Evolutionary conservation across 306 rosid genomes (phyloP), one percentile per base, ranked within the genome.

Genomic region (Sesbania bispinosa): DNA sequence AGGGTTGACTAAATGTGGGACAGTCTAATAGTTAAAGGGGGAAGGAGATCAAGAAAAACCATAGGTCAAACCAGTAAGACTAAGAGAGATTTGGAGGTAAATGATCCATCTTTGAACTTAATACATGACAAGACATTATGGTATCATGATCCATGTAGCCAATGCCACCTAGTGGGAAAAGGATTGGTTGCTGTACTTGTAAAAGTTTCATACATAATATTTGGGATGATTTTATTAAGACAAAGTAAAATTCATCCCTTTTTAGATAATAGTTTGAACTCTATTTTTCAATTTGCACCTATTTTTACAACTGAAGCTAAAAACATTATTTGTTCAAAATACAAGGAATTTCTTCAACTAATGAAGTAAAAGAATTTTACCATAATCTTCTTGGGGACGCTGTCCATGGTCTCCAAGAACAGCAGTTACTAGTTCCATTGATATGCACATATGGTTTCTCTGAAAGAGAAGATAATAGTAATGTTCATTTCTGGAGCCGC

Each of bases 321-420:
- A 71, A 71, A 38, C n/a, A 38, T 16, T 32, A 64, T 7, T n/a
- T 24, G 60, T 50, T 48, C 48, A 71, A 76, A 71, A 64, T 32
- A 64, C 62, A 43, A 63, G 29, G 61, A 64, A 21, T 16, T 42
- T 73, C 26, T 41, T 7, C 21, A 59, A 16, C 32, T 19, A 18
- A 58, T 38, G 11, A 62, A 35, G 48, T n/a, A 50, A 23, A 24
- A 62, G 10, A 54, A 29, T 5, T 19, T 52, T 87, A 94, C 98
- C 98, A 59, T 79, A 94, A 81, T 90, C 98, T 84, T 94, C 96
- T 27, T 65, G 82, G n/a, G 98, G 98, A 35, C 96, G 90, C 68
- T 94, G 98, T 60, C 98, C 98, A 57, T 94, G 98, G 81, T 94
- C 98, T 74, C 98, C 98, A 57, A 94, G 88, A 79, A 94, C 98